Conservation (phyloP, 2,329 filamentous ascomycete species). For the Nigrospora osmanthi region DNA sequence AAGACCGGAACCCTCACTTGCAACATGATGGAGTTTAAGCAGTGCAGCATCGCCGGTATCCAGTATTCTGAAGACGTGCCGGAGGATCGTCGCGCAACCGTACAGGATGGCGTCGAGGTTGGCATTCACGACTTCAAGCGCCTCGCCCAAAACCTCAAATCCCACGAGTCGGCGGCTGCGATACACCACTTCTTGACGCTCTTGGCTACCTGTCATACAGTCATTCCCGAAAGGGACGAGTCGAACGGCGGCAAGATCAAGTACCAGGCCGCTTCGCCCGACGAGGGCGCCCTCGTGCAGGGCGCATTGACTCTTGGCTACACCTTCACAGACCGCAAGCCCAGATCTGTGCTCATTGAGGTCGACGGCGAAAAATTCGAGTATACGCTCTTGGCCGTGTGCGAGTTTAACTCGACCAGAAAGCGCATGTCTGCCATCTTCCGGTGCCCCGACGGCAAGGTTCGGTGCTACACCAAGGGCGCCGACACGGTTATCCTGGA, state of each 20-base stretch:
- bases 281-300: constrained; percentile 93
- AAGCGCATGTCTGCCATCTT: constrained; percentile 99
- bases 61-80: constrained; percentile 91
- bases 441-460: constrained; percentile 90
- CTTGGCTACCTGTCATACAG: constrained; percentile 87
- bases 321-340: constrained; percentile 84
- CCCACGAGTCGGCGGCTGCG: constrained; percentile 39
- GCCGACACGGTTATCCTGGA: constrained; percentile 97
- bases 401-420: constrained; percentile 95
- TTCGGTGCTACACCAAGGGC: constrained; percentile 90
- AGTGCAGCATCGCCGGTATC: constrained; percentile 86
- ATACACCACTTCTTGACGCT: constrained; percentile 80
- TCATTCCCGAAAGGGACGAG: constrained; percentile 84
- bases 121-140: constrained; percentile 80
- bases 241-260: constrained; percentile 78
- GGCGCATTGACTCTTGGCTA: constrained; percentile 83
- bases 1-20: constrained; percentile 97
- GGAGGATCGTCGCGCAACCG: constrained; percentile 76
- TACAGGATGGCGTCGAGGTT: constrained; percentile 68
- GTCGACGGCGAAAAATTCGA: constrained; percentile 65
- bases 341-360: constrained; percentile 76
- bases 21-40: constrained; percentile 98
- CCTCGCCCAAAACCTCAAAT: constrained; percentile 61
- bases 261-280: constrained; percentile 95
- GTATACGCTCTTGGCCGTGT: constrained; percentile 91